phyloP scores from a whole-genome alignment of 75 land plant species.

The Cryptomeria japonica region DNA sequence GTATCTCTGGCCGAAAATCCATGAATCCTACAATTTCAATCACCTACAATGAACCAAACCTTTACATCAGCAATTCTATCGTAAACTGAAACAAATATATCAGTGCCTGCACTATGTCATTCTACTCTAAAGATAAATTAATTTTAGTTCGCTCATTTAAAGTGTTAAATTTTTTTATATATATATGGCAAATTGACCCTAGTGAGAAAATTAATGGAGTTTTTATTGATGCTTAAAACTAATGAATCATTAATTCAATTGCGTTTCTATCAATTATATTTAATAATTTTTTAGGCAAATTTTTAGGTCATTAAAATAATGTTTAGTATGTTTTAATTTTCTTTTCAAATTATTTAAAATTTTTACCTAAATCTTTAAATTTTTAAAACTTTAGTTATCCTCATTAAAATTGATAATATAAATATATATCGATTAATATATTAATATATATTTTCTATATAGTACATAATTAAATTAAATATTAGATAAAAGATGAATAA shows the following conservation, averaged over 20 bases:
- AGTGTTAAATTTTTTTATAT: not conserved
- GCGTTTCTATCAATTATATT: no score
- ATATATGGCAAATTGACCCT: not conserved
- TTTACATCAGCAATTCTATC: not conserved
- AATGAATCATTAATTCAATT: not conserved
- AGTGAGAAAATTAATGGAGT: not conserved
- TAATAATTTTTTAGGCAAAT: no score
- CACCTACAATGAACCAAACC: slow-evolving; percentile 27
- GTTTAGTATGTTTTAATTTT: no score
- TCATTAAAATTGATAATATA: no score
- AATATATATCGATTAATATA: no score
- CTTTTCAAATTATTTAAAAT: no score
- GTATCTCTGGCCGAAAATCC: slow-evolving; percentile 53
- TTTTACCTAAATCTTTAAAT: no score
- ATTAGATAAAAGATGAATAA: no score
- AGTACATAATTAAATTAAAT: no score
- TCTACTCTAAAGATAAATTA: not conserved
- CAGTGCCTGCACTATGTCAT: not conserved
- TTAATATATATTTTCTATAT: no score
- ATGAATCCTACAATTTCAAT: slow-evolving; percentile 68
- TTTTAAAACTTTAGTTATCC: no score
- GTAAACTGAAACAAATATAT: not conserved
- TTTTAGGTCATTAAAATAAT: no score
- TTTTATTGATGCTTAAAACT: not conserved
- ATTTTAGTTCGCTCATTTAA: not conserved